A percentile compares a stretch with the other conserved stretches of the same genome.
Conservation (phyloP, 1,284 basidiomycete genomes). For the Kalmanozyma brasiliensis region DNA sequence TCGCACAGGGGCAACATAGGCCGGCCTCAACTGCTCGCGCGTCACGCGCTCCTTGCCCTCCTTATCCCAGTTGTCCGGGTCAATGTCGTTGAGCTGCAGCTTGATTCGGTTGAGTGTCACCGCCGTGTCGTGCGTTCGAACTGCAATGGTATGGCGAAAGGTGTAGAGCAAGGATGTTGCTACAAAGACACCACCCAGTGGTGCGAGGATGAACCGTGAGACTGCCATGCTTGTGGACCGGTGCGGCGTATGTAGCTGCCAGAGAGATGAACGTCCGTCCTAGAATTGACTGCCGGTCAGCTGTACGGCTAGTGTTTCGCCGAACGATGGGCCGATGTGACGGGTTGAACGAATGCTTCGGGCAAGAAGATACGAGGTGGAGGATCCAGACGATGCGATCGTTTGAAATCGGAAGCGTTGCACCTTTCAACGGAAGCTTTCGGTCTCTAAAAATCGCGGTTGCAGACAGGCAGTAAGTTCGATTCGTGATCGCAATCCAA, state of each 20-base stretch:
- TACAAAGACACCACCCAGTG: constrained; percentile 47
- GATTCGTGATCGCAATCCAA: constrained; percentile 21
- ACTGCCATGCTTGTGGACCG: constrained; percentile 37
- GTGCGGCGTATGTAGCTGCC: no score
- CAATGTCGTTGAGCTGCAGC: constrained; percentile 48
- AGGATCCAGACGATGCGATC: constrained; percentile 12
- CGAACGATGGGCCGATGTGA: no score
- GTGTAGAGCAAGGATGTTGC: constrained; percentile 51
- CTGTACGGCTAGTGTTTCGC: no score
- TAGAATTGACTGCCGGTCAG: no score
- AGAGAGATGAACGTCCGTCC: no score
- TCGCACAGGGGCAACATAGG: constrained; percentile 42
- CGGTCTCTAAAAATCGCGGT: neutral
- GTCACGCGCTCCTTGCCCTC: constrained; percentile 34
- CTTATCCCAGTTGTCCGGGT: constrained; percentile 53
- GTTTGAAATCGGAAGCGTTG: constrained; percentile 11
- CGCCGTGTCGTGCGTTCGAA: constrained; percentile 47
- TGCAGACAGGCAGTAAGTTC: constrained; percentile 5
- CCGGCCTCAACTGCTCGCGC: constrained; percentile 33
- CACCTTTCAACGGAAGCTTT: constrained; percentile 2
- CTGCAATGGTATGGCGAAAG: constrained; percentile 48
- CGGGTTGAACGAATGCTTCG: no score
- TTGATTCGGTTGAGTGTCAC: constrained; percentile 41
- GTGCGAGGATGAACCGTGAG: constrained; percentile 40
- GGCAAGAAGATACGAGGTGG: no score